Evolutionary conservation across 2,329 filamentous ascomycete species (phyloP), one percentile per base, ranked within the genome.

Genomic region (Ophiocordyceps camponoti-floridani): DNA sequence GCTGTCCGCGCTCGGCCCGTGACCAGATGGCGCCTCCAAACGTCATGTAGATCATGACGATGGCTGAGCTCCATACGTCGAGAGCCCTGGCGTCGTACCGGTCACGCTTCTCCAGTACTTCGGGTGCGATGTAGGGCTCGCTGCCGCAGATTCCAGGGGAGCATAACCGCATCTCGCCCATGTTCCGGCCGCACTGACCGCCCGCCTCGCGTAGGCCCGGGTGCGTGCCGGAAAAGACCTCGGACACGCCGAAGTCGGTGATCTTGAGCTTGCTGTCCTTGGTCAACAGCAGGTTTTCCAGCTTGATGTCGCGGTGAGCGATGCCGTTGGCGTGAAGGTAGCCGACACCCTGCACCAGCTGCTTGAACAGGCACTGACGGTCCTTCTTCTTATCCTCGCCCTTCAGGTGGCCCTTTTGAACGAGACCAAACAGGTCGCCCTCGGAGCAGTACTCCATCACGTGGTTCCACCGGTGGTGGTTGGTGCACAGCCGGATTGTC

Each of bases 401-500:
- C 46, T 67, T 73, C 50, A 93, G 75, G 53, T 82, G 80, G 31
- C 74, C 73, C 58, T 80, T 81, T 50, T 79, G 74, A 37, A 93
- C 79, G 12, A 94, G 65, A 49, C 71, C 70, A 58, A 82, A 89
- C 6, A 94, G 66, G 56, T 94, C 87, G 41, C 87, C 86, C 52
- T 85, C 77, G 3, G 76, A 72, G 64, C 87, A 94, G 59, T 84
- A 93, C 58, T 94, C 85, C 87, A 94, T 94, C 46, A 94, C 84
- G 58, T 93, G 84, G 58, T 86, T 88, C 82, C 84, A 93, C 37
- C 81, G 77, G 30, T 75, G 77, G 52, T 79, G 74, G 52, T 87
- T 73, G 13, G 73, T 77, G 64, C 85, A 91, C 6, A 94, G 69
- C 28, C 80, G 76, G 45, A 87, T 65, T 0, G 84, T 88, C 60